Evolutionary conservation across 768 basidiomycete species (phyloP).

Genomic region (Pleurotus tuber-regium): DNA sequence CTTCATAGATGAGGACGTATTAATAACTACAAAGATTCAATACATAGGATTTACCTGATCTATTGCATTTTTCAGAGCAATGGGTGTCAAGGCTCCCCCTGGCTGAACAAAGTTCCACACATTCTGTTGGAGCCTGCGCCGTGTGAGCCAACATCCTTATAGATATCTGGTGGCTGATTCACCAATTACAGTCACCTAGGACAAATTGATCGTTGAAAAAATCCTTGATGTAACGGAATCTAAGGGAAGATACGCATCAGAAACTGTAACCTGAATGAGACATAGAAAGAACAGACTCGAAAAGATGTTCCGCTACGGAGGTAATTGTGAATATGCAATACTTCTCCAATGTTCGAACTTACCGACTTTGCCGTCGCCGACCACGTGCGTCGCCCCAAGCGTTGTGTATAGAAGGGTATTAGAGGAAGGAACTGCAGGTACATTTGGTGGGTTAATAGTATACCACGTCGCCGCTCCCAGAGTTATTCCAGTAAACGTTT

Average conservation of each 20-base stretch:
- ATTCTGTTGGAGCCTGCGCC: not conserved
- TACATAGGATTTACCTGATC: not conserved
- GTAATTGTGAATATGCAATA: not conserved
- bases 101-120: not conserved
- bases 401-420: not conserved
- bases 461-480: not conserved
- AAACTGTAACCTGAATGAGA: not conserved
- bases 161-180: not conserved
- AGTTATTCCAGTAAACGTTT: not conserved
- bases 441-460: not conserved
- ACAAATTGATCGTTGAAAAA: not conserved
- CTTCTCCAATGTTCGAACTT: not conserved
- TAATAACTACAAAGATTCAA: too few species aligned
- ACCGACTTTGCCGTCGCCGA: constrained; percentile 2
- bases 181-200: not conserved
- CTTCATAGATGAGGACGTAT: not conserved
- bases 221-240: not conserved
- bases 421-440: not conserved
- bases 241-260: too few species aligned
- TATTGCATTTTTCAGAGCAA: not conserved
- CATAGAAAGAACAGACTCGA: not conserved
- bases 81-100: not conserved
- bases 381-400: not conserved
- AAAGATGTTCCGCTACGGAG: not conserved
- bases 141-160: not conserved